phyloP scores from a whole-genome alignment of 2,329 filamentous ascomycete genomes.

The Penicillium sp. region DNA sequence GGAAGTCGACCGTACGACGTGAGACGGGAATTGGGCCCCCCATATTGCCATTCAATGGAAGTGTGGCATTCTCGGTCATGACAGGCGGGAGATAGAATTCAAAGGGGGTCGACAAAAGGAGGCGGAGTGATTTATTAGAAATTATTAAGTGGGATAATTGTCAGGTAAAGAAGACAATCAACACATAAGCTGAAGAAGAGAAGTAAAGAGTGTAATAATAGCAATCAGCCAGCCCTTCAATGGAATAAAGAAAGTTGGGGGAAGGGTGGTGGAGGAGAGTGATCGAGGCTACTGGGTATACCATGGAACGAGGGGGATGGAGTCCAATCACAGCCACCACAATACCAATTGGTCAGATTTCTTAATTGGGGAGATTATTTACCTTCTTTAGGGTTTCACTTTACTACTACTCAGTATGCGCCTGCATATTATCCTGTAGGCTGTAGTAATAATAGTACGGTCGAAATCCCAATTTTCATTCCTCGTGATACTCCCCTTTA shows the following conservation, averaged over 20 bases:
- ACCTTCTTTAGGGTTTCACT: too few relatives aligned
- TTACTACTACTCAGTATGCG: too few relatives aligned
- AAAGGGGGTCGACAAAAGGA: constrained; percentile 14
- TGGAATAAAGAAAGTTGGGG: constrained; percentile 3
- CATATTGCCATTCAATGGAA: constrained; percentile 33
- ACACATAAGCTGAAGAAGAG: background rate
- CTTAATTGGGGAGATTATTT: background rate
- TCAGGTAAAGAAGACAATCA: background rate
- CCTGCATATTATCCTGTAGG: too few relatives aligned
- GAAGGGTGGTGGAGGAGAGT: background rate
- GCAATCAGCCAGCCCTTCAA: background rate
- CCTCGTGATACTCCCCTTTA: background rate
- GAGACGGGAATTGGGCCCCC: constrained; percentile 23
- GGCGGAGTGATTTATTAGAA: background rate
- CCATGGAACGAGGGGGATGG: constrained; percentile 10
- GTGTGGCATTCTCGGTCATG: constrained; percentile 19
- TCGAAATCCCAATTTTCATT: background rate
- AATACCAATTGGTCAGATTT: constrained; percentile 19
- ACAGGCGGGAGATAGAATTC: constrained; percentile 12
- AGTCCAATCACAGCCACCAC: constrained; percentile 14
- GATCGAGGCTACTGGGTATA: constrained; percentile 20
- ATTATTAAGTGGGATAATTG: constrained; percentile 3
- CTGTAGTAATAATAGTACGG: too few relatives aligned
- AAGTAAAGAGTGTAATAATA: background rate
- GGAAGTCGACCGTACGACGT: constrained; percentile 30